Base-by-base conservation (phyloP, 768 basidiomycete genomes). In the Naematelia encephala region DNA sequence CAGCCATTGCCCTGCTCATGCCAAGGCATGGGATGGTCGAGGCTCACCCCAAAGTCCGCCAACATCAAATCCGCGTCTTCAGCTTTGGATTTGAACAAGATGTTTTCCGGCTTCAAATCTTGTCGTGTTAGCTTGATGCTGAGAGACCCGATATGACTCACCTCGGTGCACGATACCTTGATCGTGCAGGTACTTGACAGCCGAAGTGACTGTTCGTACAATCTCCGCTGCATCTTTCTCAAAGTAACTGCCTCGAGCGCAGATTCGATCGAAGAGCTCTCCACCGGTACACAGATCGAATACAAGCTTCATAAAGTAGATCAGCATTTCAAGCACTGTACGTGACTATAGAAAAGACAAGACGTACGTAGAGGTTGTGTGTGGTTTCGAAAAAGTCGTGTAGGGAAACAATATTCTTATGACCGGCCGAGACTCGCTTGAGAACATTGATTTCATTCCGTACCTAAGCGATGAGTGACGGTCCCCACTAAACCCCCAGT, bases 261-360 rank as follows among this genome's bases (percentile, higher is more conserved):
- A 98, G 81, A 99, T 98, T 51, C 94, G 84, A 77, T 99, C 94
- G 70, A 99, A 98, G n/a, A 99, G 85, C 78, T 99, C 94, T 45
- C 94, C 93, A 52, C 93, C 92, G 1, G 90, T 92, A 80, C 94
- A 98, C 8, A 97, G 85, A 78, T 98, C 94, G 78, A 96, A 96
- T 66, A 87, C 87, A 56, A 97, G 87, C 78, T 97, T 91, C n/a
- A n/a, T n/a, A n/a, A n/a, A n/a, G n/a, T n/a, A n/a, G n/a, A n/a
- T n/a, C 5, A 1, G 19, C 0, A 1, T 44, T 26, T 27, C 28
- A 4, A 16, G n/a, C 45, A 19, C 30, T 34, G 50, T 5, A 13
- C 21, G 29, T n/a, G 39, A 4, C 5, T 22, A 49, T 27, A 12
- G n/a, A 16, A 19, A 11, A 44, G 46, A 14, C 5, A 19, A 5